phyloP scores from a whole-genome alignment of 2,329 filamentous ascomycete species.

The Sporothrix protearum region DNA sequence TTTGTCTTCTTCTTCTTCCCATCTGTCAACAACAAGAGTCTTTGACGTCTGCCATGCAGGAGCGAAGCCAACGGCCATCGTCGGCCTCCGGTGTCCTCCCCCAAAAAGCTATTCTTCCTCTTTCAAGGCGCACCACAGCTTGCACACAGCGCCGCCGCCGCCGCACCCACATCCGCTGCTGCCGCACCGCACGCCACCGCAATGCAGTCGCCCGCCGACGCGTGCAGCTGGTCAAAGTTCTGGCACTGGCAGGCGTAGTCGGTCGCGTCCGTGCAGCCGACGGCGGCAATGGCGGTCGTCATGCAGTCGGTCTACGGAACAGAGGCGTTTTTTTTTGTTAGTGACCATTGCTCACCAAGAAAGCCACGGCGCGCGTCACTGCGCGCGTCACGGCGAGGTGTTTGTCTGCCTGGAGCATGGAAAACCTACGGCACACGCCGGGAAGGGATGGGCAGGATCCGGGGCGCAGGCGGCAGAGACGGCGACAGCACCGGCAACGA shows the following conservation, averaged over 20 bases:
- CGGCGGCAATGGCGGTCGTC: slow-evolving; percentile 3
- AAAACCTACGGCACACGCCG: slow-evolving; percentile 15
- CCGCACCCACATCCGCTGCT: background rate
- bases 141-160: slow-evolving; percentile 17
- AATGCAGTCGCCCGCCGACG: slow-evolving; percentile 13
- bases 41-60: too few relatives aligned
- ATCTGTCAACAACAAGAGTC: too few relatives aligned
- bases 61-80: too few relatives aligned
- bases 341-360: too few relatives aligned
- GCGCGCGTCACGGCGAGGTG: too few relatives aligned
- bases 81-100: too few relatives aligned
- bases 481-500: background rate
- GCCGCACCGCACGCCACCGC: slow-evolving; percentile 5
- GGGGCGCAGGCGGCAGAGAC: slow-evolving; percentile 19
- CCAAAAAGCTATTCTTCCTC: too few relatives aligned
- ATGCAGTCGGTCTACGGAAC: slow-evolving; percentile 20
- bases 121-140: background rate
- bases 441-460: slow-evolving; percentile 18
- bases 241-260: slow-evolving; percentile 26
- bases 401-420: background rate
- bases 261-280: slow-evolving; percentile 12
- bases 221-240: slow-evolving; percentile 17
- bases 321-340: too few relatives aligned
- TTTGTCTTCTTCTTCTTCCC: too few relatives aligned
- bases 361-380: too few relatives aligned